A percentile compares a stretch with the other conserved stretches of the same genome.
Evolutionary conservation across 1,284 basidiomycete species (phyloP).

Genomic region (Naganishia liquefaciens): DNA sequence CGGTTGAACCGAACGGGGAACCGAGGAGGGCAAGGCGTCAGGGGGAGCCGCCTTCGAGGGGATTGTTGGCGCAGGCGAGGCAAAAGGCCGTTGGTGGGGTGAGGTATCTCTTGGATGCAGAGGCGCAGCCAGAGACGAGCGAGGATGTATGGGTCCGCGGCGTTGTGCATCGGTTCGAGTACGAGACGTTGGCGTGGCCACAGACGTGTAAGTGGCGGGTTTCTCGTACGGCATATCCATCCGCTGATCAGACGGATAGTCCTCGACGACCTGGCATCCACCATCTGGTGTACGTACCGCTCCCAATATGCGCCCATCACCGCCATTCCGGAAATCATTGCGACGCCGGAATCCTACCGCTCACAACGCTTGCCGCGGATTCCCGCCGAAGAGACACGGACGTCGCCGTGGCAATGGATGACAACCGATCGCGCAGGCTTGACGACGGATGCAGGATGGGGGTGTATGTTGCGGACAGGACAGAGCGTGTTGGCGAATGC

Average conservation of each 20-base stretch:
- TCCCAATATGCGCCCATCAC: conserved; percentile 80
- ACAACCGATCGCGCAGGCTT: conserved; percentile 66
- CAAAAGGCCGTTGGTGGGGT: conserved; percentile 57
- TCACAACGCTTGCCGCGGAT: conserved; percentile 1
- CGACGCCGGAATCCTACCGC: background rate
- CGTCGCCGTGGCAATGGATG: conserved; percentile 32
- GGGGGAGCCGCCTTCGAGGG: conserved; percentile 2
- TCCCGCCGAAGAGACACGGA: background rate
- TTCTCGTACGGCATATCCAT: conserved; percentile 46
- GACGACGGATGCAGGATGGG: conserved; percentile 95
- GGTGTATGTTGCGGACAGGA: conserved; percentile 94
- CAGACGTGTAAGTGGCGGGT: conserved; percentile 47
- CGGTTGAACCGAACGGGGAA: background rate
- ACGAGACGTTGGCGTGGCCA: conserved; percentile 54
- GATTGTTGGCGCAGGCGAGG: conserved; percentile 45
- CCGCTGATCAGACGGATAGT: conserved; percentile 57
- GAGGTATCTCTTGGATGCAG: conserved; percentile 78
- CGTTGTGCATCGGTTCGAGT: conserved; percentile 61
- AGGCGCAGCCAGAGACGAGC: conserved; percentile 70
- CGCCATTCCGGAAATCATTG: conserved; percentile 51
- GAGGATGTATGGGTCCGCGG: conserved; percentile 84
- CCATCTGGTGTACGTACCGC: conserved; percentile 91
- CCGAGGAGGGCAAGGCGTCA: background rate
- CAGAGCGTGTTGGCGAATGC: conserved; percentile 91
- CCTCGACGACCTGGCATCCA: conserved; percentile 83